Evolutionary conservation across 176 grass and related monocot genomes (phyloP).

Genomic region (Hsuehochloa calcarea): DNA sequence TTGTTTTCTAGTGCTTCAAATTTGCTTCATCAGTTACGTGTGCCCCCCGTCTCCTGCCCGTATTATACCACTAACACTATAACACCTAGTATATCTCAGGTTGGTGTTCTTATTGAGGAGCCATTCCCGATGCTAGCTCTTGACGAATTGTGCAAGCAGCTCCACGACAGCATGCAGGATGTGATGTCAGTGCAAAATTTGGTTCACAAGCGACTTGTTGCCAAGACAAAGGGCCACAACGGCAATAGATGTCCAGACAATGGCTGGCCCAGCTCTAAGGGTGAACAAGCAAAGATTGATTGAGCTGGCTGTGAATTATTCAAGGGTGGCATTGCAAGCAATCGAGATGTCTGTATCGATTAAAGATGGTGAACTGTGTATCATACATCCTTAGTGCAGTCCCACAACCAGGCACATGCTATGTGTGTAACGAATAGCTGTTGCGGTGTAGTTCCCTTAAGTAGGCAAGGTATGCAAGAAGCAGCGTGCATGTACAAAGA

Average conservation of each 20-base stretch:
- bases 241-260: constrained; percentile 29
- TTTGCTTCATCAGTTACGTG: not conserved
- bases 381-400: not conserved
- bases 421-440: constrained; percentile 1
- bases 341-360: not conserved
- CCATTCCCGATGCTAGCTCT: constrained; percentile 85
- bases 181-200: constrained; percentile 51
- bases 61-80: not conserved
- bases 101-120: constrained; percentile 96
- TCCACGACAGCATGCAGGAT: constrained; percentile 64
- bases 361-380: not conserved
- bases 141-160: constrained; percentile 62
- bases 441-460: not conserved
- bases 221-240: constrained; percentile 31
- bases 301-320: constrained; percentile 20
- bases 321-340: not conserved
- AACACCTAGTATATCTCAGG: constrained; percentile 41
- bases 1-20: not conserved
- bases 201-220: constrained; percentile 48
- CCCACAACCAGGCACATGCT: not conserved
- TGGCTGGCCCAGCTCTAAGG: constrained; percentile 49
- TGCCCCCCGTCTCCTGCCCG: not conserved
- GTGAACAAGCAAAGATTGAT: constrained; percentile 45
- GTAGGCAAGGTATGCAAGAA: not conserved
- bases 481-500: not conserved